Base-by-base conservation (phyloP, 140 eudicot species). In the Senecio squalidus region DNA sequence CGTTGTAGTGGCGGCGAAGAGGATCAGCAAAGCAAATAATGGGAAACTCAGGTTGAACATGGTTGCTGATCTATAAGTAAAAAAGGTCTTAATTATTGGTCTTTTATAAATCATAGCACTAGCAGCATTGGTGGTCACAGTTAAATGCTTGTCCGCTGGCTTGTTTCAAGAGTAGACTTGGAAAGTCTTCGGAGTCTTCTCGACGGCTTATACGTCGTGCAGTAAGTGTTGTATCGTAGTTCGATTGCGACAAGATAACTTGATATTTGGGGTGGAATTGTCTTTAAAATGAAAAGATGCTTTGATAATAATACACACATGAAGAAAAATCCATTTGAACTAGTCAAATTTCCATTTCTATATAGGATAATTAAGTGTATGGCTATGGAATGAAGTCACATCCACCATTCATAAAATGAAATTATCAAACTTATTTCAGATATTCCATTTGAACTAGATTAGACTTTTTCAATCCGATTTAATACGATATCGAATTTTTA, bases 251-350 rank as follows among this genome's bases (percentile, higher is more conserved):
- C 20, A 27, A 0, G 58, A 1, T 27, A 24, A 52, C 58, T 52
- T 24, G 58, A 25, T 25, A 52, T 52, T 52, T 52, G 36, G 58
- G 11, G 36, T 25, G 58, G 38, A 52, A 52, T 14, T 24, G 17
- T 22, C 4, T 8, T 1, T 0, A 14, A 27, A 26, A 27, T n/a
- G n/a, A n/a, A 14, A 4, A 14, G 40, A 52, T 27, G 11, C 58
- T 15, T 27, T 52, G 33, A 9, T 3, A 21, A 0, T 10, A 48
- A 10, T 50, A 4, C n/a, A 13, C 13, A 7, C 58, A 52, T 52
- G 39, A n/a, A 51, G 10, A 51, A 26, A 51, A 51, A 14, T 51
- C 5, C 23, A 25, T 14, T 52, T 52, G 58, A 14, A 25, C n/a
- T 4, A 27, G 14, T 26, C 38, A 26, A 26, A 14, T 17, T 0